Evolutionary conservation across 306 rosid species (phyloP).

Genomic region (Arachis hypogaea): DNA sequence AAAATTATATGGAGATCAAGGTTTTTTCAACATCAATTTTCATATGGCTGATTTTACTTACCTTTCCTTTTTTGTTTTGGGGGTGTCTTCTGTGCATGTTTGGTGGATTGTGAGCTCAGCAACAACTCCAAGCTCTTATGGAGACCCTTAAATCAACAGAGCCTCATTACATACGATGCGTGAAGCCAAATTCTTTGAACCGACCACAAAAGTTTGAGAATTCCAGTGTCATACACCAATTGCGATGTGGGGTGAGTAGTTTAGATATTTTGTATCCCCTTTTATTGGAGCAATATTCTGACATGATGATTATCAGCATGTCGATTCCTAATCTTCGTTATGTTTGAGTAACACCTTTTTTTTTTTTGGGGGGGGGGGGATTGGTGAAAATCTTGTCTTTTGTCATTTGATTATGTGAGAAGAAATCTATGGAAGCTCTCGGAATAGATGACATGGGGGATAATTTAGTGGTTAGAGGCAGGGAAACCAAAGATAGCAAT

Average conservation of each 20-base stretch:
- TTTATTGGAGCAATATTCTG: constrained; percentile 33
- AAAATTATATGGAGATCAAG: constrained; percentile 19
- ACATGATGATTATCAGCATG: constrained; percentile 26
- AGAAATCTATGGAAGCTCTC: background rate
- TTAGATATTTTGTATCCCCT: constrained; percentile 33
- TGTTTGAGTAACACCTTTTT: background rate
- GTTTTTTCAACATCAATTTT: constrained; percentile 35
- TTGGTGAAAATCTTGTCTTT: background rate
- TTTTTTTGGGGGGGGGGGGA: background rate
- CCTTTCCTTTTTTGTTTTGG: constrained; percentile 4
- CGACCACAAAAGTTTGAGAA: constrained; percentile 90
- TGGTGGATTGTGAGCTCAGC: constrained; percentile 53
- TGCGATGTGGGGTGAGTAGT: constrained; percentile 95
- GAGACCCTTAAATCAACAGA: constrained; percentile 84
- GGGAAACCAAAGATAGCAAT: background rate
- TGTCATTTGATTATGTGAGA: background rate
- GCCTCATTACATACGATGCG: constrained; percentile 96
- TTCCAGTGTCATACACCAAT: constrained; percentile 84
- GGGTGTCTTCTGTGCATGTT: background rate
- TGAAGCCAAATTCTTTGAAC: constrained; percentile 93
- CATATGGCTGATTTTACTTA: constrained; percentile 28
- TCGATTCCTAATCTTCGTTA: constrained; percentile 17
- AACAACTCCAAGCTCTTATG: constrained; percentile 99
- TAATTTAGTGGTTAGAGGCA: background rate
- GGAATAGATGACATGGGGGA: background rate